Evolutionary conservation across 306 rosid species (phyloP).

Genomic region (Cucurbita argyrosperma): DNA sequence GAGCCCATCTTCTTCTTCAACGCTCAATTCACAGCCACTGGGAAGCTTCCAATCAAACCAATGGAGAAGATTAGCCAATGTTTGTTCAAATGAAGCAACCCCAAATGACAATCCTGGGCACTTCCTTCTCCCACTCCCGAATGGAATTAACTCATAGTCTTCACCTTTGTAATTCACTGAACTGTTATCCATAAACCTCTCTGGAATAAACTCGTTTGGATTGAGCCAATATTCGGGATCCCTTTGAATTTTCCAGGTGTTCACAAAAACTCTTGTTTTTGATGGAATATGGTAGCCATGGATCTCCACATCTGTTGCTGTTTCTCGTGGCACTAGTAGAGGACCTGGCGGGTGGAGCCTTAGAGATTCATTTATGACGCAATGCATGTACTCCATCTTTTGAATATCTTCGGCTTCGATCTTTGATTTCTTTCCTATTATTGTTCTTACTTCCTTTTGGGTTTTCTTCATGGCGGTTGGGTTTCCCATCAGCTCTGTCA

Average conservation of each 20-base stretch:
- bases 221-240: constrained; percentile 22
- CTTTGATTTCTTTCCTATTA: constrained; percentile 21
- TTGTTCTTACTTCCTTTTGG: constrained; percentile 39
- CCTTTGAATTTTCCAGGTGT: constrained; percentile 33
- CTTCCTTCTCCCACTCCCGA: constrained; percentile 2
- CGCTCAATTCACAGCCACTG: neutral
- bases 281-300: constrained; percentile 25
- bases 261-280: constrained; percentile 19
- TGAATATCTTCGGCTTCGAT: constrained; percentile 19
- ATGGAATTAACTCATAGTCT: neutral
- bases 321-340: constrained; percentile 18
- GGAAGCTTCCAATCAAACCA: neutral
- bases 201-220: constrained; percentile 8
- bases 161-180: neutral
- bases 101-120: neutral
- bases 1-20: neutral
- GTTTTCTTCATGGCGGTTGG: constrained; percentile 34
- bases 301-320: constrained; percentile 6
- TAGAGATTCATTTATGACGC: constrained; percentile 1
- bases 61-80: neutral
- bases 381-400: constrained; percentile 37
- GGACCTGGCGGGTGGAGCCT: constrained; percentile 28
- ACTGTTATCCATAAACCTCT: neutral
- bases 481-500: constrained; percentile 31
- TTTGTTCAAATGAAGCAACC: neutral